Conservation (phyloP, 1,284 basidiomycete genomes). For the Bondarzewia mesenterica region DNA sequence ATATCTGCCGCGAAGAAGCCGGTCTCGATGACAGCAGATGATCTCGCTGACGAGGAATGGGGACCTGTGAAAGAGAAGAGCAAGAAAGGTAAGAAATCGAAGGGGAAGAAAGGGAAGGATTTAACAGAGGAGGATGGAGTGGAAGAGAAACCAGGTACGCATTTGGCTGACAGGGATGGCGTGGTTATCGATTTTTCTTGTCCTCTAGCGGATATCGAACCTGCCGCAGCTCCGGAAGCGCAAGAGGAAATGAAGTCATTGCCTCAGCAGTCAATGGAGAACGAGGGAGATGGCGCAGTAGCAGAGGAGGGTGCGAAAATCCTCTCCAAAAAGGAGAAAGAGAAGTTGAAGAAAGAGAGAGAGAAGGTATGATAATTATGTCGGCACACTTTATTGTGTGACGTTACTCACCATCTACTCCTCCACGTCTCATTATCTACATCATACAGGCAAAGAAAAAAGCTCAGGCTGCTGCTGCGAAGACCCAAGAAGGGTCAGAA, state of each 20-base stretch:
- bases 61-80: conserved; percentile 47
- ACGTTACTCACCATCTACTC: no score
- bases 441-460: conserved; percentile 83
- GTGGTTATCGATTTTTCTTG: conserved; percentile 3
- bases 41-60: conserved; percentile 64
- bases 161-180: no score
- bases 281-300: conserved; percentile 33
- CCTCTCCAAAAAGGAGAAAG: conserved; percentile 88
- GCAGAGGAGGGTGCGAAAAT: conserved; percentile 44
- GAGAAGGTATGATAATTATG: conserved; percentile 60
- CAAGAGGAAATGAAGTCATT: conserved; percentile 16
- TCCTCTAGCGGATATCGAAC: conserved; percentile 15
- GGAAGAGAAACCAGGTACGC: no score
- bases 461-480: conserved; percentile 85
- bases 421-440: conserved; percentile 3
- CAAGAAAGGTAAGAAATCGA: conserved; percentile 48
- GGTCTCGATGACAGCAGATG: conserved; percentile 50
- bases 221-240: conserved; percentile 22
- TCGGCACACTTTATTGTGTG: conserved; percentile 1
- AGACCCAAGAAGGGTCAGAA: conserved; percentile 30
- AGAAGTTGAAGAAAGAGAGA: conserved; percentile 88
- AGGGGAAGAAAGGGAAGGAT: conserved; percentile 47
- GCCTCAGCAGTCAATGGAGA: conserved; percentile 7
- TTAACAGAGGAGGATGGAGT: conserved; percentile 15
- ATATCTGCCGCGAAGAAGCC: conserved; percentile 30